phyloP scores from a whole-genome alignment of 331 rosid genomes.

The Phaseolus coccineus region DNA sequence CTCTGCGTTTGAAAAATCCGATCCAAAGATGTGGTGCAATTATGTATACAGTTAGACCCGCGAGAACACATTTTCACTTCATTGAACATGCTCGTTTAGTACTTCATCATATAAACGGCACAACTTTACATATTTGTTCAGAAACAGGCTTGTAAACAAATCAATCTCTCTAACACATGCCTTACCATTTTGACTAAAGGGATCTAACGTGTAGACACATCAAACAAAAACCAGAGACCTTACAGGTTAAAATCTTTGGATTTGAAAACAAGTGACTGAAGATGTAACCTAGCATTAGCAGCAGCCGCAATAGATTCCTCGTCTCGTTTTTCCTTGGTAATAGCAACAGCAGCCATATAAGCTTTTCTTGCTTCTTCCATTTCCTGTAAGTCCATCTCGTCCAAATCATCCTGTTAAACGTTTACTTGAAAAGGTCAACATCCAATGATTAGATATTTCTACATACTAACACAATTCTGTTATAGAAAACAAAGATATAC shows the following conservation, averaged over 20 bases:
- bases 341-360: conserved; percentile 68
- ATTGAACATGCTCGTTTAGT: conserved; percentile 29
- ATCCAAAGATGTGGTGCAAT: not conserved
- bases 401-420: conserved; percentile 76
- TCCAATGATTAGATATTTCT: conserved; percentile 18
- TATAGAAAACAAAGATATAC: conserved; percentile 10
- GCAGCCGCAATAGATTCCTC: conserved; percentile 88
- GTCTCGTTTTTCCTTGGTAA: conserved; percentile 75
- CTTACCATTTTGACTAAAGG: conserved; percentile 30
- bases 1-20: conserved; percentile 5
- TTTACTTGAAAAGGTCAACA: conserved; percentile 38
- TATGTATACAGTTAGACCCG: conserved; percentile 14
- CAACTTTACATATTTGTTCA: conserved; percentile 27
- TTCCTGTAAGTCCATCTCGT: conserved; percentile 65
- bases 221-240: conserved; percentile 30
- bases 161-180: conserved; percentile 15
- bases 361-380: conserved; percentile 89
- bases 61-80: conserved; percentile 28
- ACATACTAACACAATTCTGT: conserved; percentile 16
- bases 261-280: conserved; percentile 71
- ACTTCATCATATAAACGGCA: conserved; percentile 14
- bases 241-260: conserved; percentile 47
- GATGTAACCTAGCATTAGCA: conserved; percentile 71
- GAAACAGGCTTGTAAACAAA: conserved; percentile 34
- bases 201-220: conserved; percentile 26